phyloP scores from a whole-genome alignment of 495 filamentous ascomycete genomes.

The Saxophila tyrrhenica region DNA sequence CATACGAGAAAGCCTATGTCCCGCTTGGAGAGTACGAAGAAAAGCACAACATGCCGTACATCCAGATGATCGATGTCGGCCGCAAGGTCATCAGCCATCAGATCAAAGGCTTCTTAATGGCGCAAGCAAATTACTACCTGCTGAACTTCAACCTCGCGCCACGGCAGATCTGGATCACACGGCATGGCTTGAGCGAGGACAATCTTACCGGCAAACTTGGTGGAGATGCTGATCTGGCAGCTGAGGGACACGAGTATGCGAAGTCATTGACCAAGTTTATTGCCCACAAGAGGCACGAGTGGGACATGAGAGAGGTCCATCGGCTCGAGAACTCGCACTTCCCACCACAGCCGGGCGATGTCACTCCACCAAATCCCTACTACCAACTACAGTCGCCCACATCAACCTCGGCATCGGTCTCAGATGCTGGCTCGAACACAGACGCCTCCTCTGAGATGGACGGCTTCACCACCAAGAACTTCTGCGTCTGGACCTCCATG shows the following conservation, averaged over 20 bases:
- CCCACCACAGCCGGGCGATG: conserved; percentile 76
- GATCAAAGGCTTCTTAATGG: conserved; percentile 79
- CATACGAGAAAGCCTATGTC: conserved; percentile 88
- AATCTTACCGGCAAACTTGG: conserved; percentile 72
- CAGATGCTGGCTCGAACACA: background rate
- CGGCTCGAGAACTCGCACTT: conserved; percentile 60
- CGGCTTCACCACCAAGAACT: conserved; percentile 28
- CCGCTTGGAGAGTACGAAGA: conserved; percentile 89
- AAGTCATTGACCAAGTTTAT: conserved; percentile 65
- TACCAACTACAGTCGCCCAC: conserved; percentile 32
- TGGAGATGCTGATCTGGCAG: conserved; percentile 70
- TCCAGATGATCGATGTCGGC: conserved; percentile 96
- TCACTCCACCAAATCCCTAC: conserved; percentile 88
- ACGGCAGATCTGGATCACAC: conserved; percentile 93
- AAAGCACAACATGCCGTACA: conserved; percentile 74
- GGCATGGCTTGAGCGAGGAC: conserved; percentile 78
- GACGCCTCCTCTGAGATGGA: conserved; percentile 24
- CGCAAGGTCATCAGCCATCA: conserved; percentile 85
- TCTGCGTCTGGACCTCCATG: conserved; percentile 98
- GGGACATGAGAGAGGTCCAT: conserved; percentile 64
- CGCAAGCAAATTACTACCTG: conserved; percentile 82
- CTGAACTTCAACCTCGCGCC: conserved; percentile 93
- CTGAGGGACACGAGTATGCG: conserved; percentile 62
- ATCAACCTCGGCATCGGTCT: background rate
- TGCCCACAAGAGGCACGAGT: conserved; percentile 57